These are phyloP conservation scores for Caryopteris hybrid DNA, from an alignment of 305 asterid species.

Conservation along the genomic window DNA sequence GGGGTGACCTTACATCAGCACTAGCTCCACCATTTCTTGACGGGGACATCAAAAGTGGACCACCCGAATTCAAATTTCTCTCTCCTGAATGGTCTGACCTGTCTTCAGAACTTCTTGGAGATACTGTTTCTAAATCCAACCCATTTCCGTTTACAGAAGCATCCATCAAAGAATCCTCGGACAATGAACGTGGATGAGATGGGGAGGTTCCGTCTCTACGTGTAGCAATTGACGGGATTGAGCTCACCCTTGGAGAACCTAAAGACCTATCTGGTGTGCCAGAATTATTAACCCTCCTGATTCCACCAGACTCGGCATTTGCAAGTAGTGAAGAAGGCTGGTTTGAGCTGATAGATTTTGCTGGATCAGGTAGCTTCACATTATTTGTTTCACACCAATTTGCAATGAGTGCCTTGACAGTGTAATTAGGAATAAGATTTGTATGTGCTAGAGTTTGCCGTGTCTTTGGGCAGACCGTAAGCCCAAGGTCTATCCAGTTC, in stretches of 20 bases:
- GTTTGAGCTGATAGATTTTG: conserved; percentile 50
- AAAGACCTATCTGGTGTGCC: conserved; percentile 50
- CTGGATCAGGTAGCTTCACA: conserved; percentile 76
- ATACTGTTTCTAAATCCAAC: conserved; percentile 43
- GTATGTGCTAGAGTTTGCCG: conserved; percentile 72
- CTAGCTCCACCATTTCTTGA: conserved; percentile 40
- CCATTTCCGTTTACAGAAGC: conserved; percentile 40
- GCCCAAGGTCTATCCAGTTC: conserved; percentile 86
- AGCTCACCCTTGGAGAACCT: conserved; percentile 47
- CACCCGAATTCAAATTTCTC: conserved; percentile 37
- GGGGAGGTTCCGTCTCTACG: conserved; percentile 45
- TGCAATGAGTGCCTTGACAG: conserved; percentile 85
- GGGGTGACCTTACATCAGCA: conserved; percentile 37
- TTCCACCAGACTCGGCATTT: conserved; percentile 50
- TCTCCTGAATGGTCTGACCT: conserved; percentile 57
- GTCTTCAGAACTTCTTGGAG: conserved; percentile 49
- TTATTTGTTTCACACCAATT: conserved; percentile 79
- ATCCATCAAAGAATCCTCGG: conserved; percentile 61
- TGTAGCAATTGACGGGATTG: conserved; percentile 37
- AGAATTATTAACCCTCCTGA: conserved; percentile 42
- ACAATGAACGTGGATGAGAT: conserved; percentile 61
- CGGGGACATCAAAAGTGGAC: conserved; percentile 36
- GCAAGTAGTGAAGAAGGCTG: conserved; percentile 62
- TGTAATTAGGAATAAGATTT: conserved; percentile 80
- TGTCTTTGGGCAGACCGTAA: conserved; percentile 87